These are phyloP conservation scores for Blastocystis sp. DNA, from an alignment of 352 stramenopile species.

Conservation along the genomic window DNA sequence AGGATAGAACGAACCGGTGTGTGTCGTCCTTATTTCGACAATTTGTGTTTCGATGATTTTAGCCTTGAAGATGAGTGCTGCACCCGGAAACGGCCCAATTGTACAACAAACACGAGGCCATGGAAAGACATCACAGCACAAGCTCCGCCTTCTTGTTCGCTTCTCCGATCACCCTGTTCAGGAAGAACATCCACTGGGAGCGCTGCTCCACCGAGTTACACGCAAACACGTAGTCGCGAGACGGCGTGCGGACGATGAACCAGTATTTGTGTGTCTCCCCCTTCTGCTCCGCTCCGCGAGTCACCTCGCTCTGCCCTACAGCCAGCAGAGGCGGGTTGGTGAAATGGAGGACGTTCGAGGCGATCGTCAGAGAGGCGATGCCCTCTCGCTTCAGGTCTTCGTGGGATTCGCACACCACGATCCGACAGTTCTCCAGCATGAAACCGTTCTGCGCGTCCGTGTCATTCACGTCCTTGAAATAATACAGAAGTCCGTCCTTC, in stretches of 20 bases:
- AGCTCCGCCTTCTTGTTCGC: background rate
- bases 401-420: slow-evolving; percentile 52
- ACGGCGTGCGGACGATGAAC: slow-evolving; percentile 63
- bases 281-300: slow-evolving; percentile 31
- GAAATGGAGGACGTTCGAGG: slow-evolving; percentile 38
- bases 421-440: slow-evolving; percentile 58
- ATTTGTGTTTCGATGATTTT: slow-evolving; percentile 8
- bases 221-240: slow-evolving; percentile 67
- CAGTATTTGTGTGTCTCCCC: slow-evolving; percentile 65
- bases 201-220: slow-evolving; percentile 48
- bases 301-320: slow-evolving; percentile 7
- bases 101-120: background rate
- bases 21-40: background rate
- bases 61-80: too few relatives aligned
- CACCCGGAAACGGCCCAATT: background rate
- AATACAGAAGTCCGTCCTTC: slow-evolving; percentile 56
- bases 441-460: slow-evolving; percentile 65
- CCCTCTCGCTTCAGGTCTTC: slow-evolving; percentile 69
- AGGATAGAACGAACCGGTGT: too few relatives aligned
- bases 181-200: slow-evolving; percentile 54
- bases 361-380: slow-evolving; percentile 29
- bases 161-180: slow-evolving; percentile 40
- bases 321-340: slow-evolving; percentile 48
- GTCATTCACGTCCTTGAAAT: slow-evolving; percentile 52
- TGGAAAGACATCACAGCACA: background rate